Percentiles rank a stretch among this genome's conserved stretches.
Evolutionary conservation across 768 basidiomycete genomes (phyloP).

Genomic region (Tulasnella calospora): DNA sequence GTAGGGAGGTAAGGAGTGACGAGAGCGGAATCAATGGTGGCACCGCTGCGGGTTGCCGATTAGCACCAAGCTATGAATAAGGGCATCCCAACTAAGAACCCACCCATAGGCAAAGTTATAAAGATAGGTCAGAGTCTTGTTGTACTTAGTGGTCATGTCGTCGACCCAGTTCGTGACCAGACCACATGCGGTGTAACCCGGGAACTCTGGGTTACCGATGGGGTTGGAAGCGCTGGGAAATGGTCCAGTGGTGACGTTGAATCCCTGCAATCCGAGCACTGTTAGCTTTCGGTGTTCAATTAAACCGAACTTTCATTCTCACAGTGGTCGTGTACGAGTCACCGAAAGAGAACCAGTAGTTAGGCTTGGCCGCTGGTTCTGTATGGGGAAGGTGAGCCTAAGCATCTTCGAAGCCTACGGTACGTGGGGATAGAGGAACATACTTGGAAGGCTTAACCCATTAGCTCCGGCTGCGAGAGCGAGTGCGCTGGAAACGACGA

Average conservation of each 20-base stretch:
- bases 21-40: slow-evolving; percentile 24
- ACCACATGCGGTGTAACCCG: slow-evolving; percentile 39
- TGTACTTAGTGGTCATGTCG: slow-evolving; percentile 37
- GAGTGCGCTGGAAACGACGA: background rate
- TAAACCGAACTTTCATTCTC: background rate
- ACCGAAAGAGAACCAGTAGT: slow-evolving; percentile 48
- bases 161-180: slow-evolving; percentile 17
- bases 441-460: background rate
- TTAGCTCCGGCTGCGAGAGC: background rate
- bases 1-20: slow-evolving; percentile 25
- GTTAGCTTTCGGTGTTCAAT: slow-evolving; percentile 35
- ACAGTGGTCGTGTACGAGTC: slow-evolving; percentile 59
- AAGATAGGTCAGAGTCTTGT: slow-evolving; percentile 51
- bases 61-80: slow-evolving; percentile 44
- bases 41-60: slow-evolving; percentile 30
- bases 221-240: slow-evolving; percentile 46
- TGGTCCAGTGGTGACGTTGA: slow-evolving; percentile 33
- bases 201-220: background rate
- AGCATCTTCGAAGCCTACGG: background rate
- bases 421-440: background rate
- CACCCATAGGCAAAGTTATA: slow-evolving; percentile 67
- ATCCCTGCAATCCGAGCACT: background rate
- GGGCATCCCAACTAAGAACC: slow-evolving; percentile 46
- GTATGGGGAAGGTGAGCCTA: background rate
- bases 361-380: slow-evolving; percentile 28